Conservation (phyloP, 306 rosid species). For the Arachis hypogaea region DNA sequence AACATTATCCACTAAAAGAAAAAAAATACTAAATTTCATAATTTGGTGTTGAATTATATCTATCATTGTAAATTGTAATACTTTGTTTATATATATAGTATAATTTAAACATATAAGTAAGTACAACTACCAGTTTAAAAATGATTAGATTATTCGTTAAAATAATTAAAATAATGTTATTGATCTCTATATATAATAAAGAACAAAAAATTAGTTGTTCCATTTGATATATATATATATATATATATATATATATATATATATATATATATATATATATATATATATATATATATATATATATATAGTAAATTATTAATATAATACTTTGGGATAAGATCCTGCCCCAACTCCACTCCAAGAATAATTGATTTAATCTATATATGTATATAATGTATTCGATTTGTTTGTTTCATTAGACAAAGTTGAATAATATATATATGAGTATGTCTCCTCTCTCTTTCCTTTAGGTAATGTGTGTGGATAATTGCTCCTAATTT, state of each 20-base stretch:
- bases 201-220: background rate
- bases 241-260: too few relatives aligned
- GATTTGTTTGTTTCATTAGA: slow-evolving; percentile 4
- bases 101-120: too few relatives aligned
- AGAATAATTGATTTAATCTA: slow-evolving; percentile 16
- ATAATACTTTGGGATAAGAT: slow-evolving; percentile 6
- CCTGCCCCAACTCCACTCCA: slow-evolving; percentile 36
- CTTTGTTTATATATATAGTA: too few relatives aligned
- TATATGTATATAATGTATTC: background rate
- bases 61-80: too few relatives aligned
- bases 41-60: too few relatives aligned
- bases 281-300: too few relatives aligned
- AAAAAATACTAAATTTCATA: too few relatives aligned
- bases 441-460: slow-evolving; percentile 23
- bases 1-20: too few relatives aligned
- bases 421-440: slow-evolving; percentile 13
- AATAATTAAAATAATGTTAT: too few relatives aligned
- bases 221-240: background rate
- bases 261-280: background rate
- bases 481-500: slow-evolving; percentile 30
- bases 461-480: slow-evolving; percentile 35
- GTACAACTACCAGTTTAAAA: too few relatives aligned
- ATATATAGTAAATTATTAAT: too few relatives aligned
- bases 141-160: too few relatives aligned
- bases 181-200: background rate